Conservation (phyloP, 1,284 basidiomycete genomes). For the Caloboletus inedulis region DNA sequence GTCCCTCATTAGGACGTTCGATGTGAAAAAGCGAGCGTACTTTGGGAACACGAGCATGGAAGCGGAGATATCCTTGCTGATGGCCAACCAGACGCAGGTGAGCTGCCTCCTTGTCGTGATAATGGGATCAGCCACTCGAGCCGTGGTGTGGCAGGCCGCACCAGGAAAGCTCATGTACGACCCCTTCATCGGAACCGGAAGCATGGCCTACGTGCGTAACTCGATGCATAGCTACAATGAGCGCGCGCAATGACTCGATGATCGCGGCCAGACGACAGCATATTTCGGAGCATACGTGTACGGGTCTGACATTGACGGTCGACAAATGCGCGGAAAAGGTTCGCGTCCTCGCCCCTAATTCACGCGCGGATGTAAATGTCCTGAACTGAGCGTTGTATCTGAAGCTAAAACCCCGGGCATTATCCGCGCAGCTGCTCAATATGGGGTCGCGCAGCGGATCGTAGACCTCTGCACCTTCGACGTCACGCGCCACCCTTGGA, state of each 20-base stretch:
- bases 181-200: constrained; percentile 96
- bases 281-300: constrained; percentile 87
- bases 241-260: neutral
- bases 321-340: constrained; percentile 95
- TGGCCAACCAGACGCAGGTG: constrained; percentile 94
- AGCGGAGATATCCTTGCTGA: constrained; percentile 88
- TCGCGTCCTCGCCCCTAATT: constrained; percentile 19
- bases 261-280: constrained; percentile 59
- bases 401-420: constrained; percentile 65
- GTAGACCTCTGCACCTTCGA: constrained; percentile 90
- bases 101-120: neutral
- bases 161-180: constrained; percentile 93
- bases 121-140: neutral
- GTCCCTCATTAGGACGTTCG: constrained; percentile 63
- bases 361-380: neutral
- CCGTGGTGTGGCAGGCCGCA: constrained; percentile 53
- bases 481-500: constrained; percentile 85
- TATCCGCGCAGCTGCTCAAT: constrained; percentile 79
- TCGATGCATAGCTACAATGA: constrained; percentile 21
- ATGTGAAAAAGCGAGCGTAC: constrained; percentile 88
- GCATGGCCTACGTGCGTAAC: constrained; percentile 78
- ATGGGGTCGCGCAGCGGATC: constrained; percentile 74
- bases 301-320: constrained; percentile 96
- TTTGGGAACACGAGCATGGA: constrained; percentile 99
- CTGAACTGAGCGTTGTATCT: neutral